Percentiles rank a stretch among this genome's conserved stretches.
phyloP scores from a whole-genome alignment of 768 basidiomycete genomes.

The Tylopilus vinaceipallidus region DNA sequence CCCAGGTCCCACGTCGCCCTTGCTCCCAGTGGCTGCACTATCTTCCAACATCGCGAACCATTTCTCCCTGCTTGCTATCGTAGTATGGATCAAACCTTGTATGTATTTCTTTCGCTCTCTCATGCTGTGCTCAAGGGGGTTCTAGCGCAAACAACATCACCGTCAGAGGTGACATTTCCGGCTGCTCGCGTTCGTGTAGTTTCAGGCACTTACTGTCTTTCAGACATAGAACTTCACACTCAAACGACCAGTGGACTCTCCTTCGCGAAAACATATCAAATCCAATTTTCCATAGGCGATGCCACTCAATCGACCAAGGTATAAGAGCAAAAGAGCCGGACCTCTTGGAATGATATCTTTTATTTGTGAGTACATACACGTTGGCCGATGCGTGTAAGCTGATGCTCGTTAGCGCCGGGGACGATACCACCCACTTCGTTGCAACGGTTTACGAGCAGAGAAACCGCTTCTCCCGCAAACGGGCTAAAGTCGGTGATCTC shows the following conservation, averaged over 20 bases:
- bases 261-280: neutral
- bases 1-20: too few relatives aligned
- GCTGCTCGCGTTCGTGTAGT: neutral
- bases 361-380: neutral
- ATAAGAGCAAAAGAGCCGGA: neutral
- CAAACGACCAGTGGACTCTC: neutral
- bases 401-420: neutral
- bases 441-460: neutral
- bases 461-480: neutral
- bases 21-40: too few relatives aligned
- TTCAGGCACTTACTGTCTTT: neutral
- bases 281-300: neutral
- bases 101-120: too few relatives aligned
- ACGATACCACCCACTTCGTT: neutral
- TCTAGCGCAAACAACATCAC: too few relatives aligned
- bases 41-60: too few relatives aligned
- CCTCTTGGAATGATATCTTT: neutral
- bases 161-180: neutral
- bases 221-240: neutral
- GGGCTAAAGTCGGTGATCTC: neutral
- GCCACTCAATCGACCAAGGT: neutral
- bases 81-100: too few relatives aligned
- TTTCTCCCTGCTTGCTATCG: too few relatives aligned
- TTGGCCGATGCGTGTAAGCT: neutral
- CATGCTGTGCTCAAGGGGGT: too few relatives aligned